These are phyloP conservation scores for Rhodotorula paludigena DNA, from an alignment of 768 basidiomycete genomes.

Conservation along the genomic window DNA sequence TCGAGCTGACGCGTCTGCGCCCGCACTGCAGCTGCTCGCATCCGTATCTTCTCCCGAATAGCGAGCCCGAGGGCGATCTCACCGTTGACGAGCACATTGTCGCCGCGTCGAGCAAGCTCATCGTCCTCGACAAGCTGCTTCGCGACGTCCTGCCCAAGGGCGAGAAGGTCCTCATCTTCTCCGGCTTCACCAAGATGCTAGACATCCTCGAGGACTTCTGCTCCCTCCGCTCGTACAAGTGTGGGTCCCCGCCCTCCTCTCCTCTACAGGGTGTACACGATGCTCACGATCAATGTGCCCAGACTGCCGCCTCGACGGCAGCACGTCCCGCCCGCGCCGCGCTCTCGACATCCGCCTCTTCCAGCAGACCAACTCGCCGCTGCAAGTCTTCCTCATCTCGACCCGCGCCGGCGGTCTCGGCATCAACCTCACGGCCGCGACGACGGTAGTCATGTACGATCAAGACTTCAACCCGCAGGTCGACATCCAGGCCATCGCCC, in stretches of 20 bases:
- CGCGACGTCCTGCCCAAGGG: slow-evolving; percentile 57
- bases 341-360: slow-evolving; percentile 61
- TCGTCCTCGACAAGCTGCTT: slow-evolving; percentile 60
- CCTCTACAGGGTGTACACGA: neutral
- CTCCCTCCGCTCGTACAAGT: slow-evolving; percentile 57
- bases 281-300: neutral
- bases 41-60: slow-evolving; percentile 56
- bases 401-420: slow-evolving; percentile 78
- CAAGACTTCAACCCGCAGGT: slow-evolving; percentile 47
- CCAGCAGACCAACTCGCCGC: slow-evolving; percentile 61
- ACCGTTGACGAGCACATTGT: slow-evolving; percentile 57
- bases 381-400: slow-evolving; percentile 75
- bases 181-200: slow-evolving; percentile 59
- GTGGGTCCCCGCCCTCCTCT: slow-evolving; percentile 54
- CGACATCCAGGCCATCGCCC: slow-evolving; percentile 46
- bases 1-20: neutral
- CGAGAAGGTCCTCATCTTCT: slow-evolving; percentile 65
- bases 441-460: slow-evolving; percentile 48
- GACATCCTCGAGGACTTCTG: slow-evolving; percentile 66
- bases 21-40: slow-evolving; percentile 44
- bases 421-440: slow-evolving; percentile 61
- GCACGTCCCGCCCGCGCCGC: slow-evolving; percentile 56
- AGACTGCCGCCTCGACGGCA: slow-evolving; percentile 31
- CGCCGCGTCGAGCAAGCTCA: slow-evolving; percentile 57
- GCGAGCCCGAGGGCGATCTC: slow-evolving; percentile 53